Conservation (phyloP, 345 rosid genomes). For the Nephelium lappaceum region DNA sequence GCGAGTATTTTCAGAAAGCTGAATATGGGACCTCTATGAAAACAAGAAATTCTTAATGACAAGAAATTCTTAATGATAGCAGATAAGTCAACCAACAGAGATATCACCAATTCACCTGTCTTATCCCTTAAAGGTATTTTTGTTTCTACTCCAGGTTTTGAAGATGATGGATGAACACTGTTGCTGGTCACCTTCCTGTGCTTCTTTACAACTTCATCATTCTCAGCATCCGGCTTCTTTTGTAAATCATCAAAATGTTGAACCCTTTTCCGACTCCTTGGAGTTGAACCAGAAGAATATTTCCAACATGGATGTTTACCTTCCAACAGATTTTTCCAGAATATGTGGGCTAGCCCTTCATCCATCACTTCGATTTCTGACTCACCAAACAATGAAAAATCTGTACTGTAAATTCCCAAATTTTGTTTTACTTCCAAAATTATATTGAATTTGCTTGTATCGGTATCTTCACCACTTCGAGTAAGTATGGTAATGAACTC, state of each 20-base stretch:
- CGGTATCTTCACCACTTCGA: conserved; percentile 40
- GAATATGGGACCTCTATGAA: background rate
- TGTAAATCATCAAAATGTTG: conserved; percentile 35
- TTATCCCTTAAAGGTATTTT: conserved; percentile 29
- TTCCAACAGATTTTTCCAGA: conserved; percentile 74
- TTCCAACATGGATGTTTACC: conserved; percentile 74
- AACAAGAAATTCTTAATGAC: background rate
- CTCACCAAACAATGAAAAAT: conserved; percentile 63
- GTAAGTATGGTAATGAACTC: conserved; percentile 59
- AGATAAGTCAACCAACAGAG: conserved; percentile 15
- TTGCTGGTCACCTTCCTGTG: conserved; percentile 48
- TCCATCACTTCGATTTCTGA: conserved; percentile 42
- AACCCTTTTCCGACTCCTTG: conserved; percentile 70
- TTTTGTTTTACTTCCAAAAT: conserved; percentile 61
- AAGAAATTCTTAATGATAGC: background rate
- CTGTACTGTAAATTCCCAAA: conserved; percentile 51
- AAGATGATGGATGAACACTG: conserved; percentile 30
- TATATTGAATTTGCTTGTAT: conserved; percentile 37
- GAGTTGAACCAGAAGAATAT: conserved; percentile 53
- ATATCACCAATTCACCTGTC: conserved; percentile 46
- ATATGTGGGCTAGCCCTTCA: conserved; percentile 58
- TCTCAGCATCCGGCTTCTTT: conserved; percentile 32
- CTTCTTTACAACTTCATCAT: conserved; percentile 51
- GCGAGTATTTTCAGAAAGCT: conserved; percentile 10
- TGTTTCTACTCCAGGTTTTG: conserved; percentile 31